Percentiles rank a stretch among this genome's conserved stretches.
phyloP scores from a whole-genome alignment of 2,329 filamentous ascomycete species.

The Fusarium concolor region DNA sequence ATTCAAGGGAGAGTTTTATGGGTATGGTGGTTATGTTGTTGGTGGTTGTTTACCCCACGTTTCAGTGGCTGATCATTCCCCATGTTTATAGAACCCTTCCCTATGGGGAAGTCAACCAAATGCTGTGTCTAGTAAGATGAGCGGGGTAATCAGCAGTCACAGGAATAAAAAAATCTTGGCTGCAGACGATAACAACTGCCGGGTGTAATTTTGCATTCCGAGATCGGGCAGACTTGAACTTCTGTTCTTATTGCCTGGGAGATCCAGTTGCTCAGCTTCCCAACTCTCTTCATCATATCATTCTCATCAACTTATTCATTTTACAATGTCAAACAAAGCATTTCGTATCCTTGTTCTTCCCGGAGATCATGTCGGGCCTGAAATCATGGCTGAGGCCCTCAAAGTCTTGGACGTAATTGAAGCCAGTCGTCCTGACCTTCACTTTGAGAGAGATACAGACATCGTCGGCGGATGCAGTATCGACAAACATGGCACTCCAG shows the following conservation, averaged over 20 bases:
- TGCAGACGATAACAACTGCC: neutral
- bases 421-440: slow-evolving; percentile 45
- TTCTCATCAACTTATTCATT: neutral
- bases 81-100: neutral
- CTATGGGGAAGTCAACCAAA: neutral
- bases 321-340: slow-evolving; percentile 4
- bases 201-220: neutral
- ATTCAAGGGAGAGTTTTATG: neutral
- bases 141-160: slow-evolving; percentile 17
- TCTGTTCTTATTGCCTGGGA: neutral
- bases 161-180: slow-evolving; percentile 17
- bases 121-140: neutral
- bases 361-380: slow-evolving; percentile 60
- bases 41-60: neutral
- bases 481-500: slow-evolving; percentile 57
- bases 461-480: slow-evolving; percentile 55
- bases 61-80: neutral
- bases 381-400: slow-evolving; percentile 59
- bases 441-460: slow-evolving; percentile 47
- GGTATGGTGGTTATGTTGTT: neutral
- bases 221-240: neutral
- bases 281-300: neutral
- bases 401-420: slow-evolving; percentile 59
- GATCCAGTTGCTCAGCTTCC: neutral
- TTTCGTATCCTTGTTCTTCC: slow-evolving; percentile 57